phyloP scores from a whole-genome alignment of 345 rosid genomes.

The Melaleuca quinquenervia region DNA sequence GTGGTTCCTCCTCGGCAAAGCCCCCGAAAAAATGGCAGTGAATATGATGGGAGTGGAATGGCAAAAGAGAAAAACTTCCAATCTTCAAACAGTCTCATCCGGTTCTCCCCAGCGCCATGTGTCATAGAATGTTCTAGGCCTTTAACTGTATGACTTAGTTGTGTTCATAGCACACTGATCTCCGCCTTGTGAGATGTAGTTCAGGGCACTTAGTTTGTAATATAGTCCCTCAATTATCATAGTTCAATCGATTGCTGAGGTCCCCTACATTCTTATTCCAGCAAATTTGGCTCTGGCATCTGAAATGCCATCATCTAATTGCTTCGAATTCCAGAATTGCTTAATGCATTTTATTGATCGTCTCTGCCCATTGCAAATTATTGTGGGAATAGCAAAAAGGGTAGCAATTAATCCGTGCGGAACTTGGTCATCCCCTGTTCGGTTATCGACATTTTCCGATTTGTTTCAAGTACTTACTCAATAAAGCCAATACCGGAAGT shows the following conservation, averaged over 20 bases:
- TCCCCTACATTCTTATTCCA: not conserved
- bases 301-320: not conserved
- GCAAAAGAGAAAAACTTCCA: not conserved
- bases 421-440: not conserved
- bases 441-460: not conserved
- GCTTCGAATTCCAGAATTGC: not conserved
- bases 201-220: not conserved
- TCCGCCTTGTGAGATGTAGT: not conserved
- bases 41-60: not conserved
- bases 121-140: not conserved
- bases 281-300: not conserved
- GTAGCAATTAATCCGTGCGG: not conserved
- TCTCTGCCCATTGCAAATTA: not conserved
- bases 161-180: not conserved
- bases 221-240: not conserved
- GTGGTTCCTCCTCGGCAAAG: conserved; percentile 22
- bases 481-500: not conserved
- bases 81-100: not conserved
- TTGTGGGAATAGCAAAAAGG: not conserved
- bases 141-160: not conserved
- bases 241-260: not conserved
- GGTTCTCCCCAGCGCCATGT: not conserved
- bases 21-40: conserved; percentile 24
- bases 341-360: not conserved
- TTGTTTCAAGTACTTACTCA: not conserved